A percentile compares a stretch with the other conserved stretches of the same genome.
phyloP scores from a whole-genome alignment of 1,284 basidiomycete species.

The Stereum hirsutum region DNA sequence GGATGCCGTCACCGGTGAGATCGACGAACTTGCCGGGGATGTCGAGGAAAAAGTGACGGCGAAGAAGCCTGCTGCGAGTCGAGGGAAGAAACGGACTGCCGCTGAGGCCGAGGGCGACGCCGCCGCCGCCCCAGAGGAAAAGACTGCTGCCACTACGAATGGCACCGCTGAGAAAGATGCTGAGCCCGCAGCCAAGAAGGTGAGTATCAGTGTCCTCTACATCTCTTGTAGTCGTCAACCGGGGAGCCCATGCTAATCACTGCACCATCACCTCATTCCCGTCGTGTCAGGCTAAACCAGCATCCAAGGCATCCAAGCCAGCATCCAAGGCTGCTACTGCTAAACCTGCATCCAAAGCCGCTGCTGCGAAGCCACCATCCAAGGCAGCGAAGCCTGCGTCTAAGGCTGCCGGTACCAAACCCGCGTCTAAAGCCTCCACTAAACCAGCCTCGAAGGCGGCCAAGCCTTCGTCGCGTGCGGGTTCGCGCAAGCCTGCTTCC shows the following conservation, averaged over 20 bases:
- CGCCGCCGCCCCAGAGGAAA: conserved; percentile 7
- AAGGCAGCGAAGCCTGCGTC: conserved; percentile 4
- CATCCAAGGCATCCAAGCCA: conserved; percentile 19
- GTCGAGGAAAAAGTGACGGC: conserved; percentile 45
- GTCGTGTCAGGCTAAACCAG: conserved; percentile 20
- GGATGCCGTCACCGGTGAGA: conserved; percentile 16
- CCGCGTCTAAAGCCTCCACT: conserved; percentile 8
- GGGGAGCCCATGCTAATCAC: not conserved
- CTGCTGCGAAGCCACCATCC: conserved; percentile 8
- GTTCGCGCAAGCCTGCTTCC: conserved; percentile 7
- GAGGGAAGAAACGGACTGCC: conserved; percentile 46
- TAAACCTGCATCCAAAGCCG: conserved; percentile 16
- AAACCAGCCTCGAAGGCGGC: conserved; percentile 12
- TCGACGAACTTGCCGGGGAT: conserved; percentile 20
- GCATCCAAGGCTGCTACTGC: conserved; percentile 17
- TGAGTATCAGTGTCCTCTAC: too few species aligned
- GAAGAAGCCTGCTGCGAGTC: conserved; percentile 31
- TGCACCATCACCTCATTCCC: conserved; percentile 6
- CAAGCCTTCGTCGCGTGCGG: conserved; percentile 9
- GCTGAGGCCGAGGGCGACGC: conserved; percentile 22
- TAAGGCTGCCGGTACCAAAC: conserved; percentile 6
- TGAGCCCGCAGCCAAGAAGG: conserved; percentile 25
- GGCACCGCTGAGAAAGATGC: conserved; percentile 17
- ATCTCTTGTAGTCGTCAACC: too few species aligned
- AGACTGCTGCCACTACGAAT: conserved; percentile 16